Conservation (phyloP, 345 rosid genomes). For the Erodium maritimum region DNA sequence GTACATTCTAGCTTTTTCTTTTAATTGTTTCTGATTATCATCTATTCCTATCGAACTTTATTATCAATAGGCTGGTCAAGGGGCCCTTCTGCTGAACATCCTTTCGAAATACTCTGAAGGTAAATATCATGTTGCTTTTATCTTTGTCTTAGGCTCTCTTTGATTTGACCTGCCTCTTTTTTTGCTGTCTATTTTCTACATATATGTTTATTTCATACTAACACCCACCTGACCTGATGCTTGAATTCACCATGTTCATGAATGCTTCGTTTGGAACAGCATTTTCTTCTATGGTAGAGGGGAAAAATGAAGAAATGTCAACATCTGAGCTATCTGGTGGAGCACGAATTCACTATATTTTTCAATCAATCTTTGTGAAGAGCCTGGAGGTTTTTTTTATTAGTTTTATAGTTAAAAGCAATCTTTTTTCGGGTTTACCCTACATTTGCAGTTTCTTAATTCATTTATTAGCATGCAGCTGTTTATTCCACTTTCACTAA, state of each 20-base stretch:
- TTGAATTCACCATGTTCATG: not conserved
- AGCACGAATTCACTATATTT: conserved; percentile 83
- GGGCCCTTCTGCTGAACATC: conserved; percentile 85
- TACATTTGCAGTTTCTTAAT: not conserved
- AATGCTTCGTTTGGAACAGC: conserved; percentile 39
- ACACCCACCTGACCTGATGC: not conserved
- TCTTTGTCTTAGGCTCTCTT: not conserved
- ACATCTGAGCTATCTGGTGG: conserved; percentile 89
- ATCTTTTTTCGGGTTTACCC: not conserved
- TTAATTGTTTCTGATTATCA: conserved; percentile 1
- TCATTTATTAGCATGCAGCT: not conserved
- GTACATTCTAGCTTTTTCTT: not conserved
- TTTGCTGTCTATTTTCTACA: too few species aligned
- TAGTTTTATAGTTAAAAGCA: not conserved
- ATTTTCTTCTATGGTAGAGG: conserved; percentile 78
- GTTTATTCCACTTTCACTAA: not conserved
- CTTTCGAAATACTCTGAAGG: conserved; percentile 92
- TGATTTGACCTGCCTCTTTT: not conserved
- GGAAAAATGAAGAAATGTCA: conserved; percentile 88
- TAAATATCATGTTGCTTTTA: conserved; percentile 11
- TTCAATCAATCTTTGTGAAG: conserved; percentile 83
- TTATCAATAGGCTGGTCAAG: conserved; percentile 75
- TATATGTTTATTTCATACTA: too few species aligned
- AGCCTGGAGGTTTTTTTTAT: conserved; percentile 56
- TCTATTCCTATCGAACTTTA: conserved; percentile 5